A percentile compares a stretch with the other conserved stretches of the same genome.
Conservation (phyloP, 306 rosid genomes). For the Corylus heterophylla region DNA sequence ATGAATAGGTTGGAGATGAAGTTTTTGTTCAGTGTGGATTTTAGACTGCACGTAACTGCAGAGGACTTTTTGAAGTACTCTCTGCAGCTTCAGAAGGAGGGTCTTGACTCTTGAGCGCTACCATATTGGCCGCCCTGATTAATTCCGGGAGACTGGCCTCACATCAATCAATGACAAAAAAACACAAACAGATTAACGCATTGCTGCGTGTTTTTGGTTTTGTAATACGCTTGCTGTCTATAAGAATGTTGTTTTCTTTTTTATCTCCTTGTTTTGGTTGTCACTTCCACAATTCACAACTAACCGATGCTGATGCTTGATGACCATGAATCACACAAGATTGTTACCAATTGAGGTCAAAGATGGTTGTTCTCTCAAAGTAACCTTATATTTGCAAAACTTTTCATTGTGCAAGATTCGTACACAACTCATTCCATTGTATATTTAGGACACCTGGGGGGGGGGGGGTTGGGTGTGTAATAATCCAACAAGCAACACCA, state of each 20-base stretch:
- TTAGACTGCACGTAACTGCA: conserved; percentile 49
- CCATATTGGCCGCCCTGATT: neutral
- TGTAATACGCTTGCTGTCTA: too few species aligned
- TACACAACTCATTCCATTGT: conserved; percentile 4
- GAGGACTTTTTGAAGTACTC: conserved; percentile 42
- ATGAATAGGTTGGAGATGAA: conserved; percentile 67
- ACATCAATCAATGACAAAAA: neutral
- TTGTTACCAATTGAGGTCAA: too few species aligned
- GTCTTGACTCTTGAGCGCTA: neutral
- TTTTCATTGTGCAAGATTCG: neutral
- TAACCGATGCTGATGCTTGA: too few species aligned
- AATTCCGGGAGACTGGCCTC: neutral
- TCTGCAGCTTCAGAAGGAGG: conserved; percentile 36
- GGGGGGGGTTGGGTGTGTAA: neutral
- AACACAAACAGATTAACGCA: too few species aligned
- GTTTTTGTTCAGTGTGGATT: conserved; percentile 59
- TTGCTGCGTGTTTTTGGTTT: too few species aligned
- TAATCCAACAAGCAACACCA: conserved; percentile 3
- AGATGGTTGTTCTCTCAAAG: too few species aligned
- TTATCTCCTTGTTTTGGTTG: too few species aligned
- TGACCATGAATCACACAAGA: too few species aligned
- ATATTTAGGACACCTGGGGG: too few species aligned
- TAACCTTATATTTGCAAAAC: neutral
- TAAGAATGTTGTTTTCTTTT: too few species aligned
- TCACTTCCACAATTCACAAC: too few species aligned